Evolutionary conservation across 352 stramenopile genomes (phyloP), one percentile per base, ranked within the genome.

Genomic region (Globisporangium radiosum): DNA sequence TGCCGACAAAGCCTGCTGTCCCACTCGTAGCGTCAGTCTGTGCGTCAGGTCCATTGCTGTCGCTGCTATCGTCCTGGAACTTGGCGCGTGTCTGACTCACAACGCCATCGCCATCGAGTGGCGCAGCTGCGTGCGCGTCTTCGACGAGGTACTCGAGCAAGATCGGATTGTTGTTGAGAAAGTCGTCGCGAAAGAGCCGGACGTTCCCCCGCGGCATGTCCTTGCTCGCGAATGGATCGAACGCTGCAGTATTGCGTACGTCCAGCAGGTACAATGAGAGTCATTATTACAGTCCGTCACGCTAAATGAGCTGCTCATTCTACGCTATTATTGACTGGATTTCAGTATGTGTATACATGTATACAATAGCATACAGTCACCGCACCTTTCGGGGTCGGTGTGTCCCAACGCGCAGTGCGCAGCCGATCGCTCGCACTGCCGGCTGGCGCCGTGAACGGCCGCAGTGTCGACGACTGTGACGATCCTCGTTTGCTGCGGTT

Each of bases 151-250:
- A 94, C 61, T 92, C 84, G 38, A 94, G 66, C 52, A 94, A 45
- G 51, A 94, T 94, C 1, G 84, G 71, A 52, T 91, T 75, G 60
- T 87, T 94, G 59, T 94, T 94, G 52, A 94, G 64, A 43, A 90
- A 94, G 45, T 94, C 81, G 60, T 94, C 84, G 14, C 81, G 84
- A 54, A 94, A 94, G 45, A 94, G 68, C 7, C 83, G 84, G 15
- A 92, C 84, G 40, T 89, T 87, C 43, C 84, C 84, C 19, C 73
- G 77, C 4, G 78, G 78, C 81, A 91, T 91, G 47, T 81, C 67
- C 6, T 66, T 70, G 54, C 69, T 86, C 5, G 56, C 55, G 57
- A 91, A 89, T 11, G 81, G 69, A 56, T 88, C 73, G 25, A 73
- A 73, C 17, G 56, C 73, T 79, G 33, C 10, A 36, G 17, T 10